Base-by-base conservation (phyloP, 2,329 filamentous ascomycete species). In the Periconia sp. region DNA sequence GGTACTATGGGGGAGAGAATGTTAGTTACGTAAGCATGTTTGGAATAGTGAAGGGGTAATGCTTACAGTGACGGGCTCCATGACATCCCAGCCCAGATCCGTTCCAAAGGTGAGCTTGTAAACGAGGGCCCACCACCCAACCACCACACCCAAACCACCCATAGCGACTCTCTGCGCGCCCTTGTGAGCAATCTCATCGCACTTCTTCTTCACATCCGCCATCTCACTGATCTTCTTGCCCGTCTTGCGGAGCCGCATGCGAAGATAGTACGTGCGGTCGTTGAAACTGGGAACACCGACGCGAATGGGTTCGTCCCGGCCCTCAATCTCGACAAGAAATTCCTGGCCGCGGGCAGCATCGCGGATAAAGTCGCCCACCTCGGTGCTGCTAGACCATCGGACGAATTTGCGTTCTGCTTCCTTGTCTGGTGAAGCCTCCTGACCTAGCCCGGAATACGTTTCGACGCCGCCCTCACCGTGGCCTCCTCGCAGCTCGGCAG, bases 281-380 rank as follows among this genome's bases (percentile, higher is more conserved):
- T 87, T 85, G 81, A 96, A 97, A 45, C 87, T 91, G 0, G 92
- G 92, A 10, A 96, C 92, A 0, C 85, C 86, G 7, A 96, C 87
- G 15, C 85, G 83, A 61, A 96, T 87, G 62, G 91, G 85, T 1
- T 80, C 71, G 0, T 81, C 77, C 0, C 81, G 79, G 0, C 90
- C 90, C 68, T 95, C 89, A 52, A 97, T 90, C 49, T 88, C 85
- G 42, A 97, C 86, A 2, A 88, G 85, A 68, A 97, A 96, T 68
- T 96, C 91, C 50, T 90, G 85, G 0, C 90, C 90, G 2, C 90
- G 81, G 0, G 92, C 90, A 0, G 92, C 92, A 69, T 97, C 92
- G 9, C 91, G 86, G 60, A 97, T 94, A 68, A 97, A 97, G 75
- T 96, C 92, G 10, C 92, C 92, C 31, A 97, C 89, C 70, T 97